A percentile compares a stretch with the other conserved stretches of the same genome.
These are phyloP conservation scores for Magnaporthiopsis rhizophila DNA, from an alignment of 2,329 filamentous ascomycete species.

Conservation along the genomic window DNA sequence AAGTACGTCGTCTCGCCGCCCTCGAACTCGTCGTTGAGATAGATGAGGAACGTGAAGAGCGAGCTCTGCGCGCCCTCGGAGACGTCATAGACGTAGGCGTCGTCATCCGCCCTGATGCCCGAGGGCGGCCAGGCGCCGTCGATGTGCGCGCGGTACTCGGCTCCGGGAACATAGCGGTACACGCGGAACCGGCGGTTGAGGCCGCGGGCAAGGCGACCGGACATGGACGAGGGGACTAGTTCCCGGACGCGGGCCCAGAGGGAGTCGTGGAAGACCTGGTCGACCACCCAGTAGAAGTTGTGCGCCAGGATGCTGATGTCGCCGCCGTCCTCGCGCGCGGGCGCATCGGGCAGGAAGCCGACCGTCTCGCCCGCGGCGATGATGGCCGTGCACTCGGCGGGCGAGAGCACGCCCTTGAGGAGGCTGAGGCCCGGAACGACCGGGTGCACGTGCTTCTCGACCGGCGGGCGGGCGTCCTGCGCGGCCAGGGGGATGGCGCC, in stretches of 20 bases:
- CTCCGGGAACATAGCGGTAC: constrained; percentile 64
- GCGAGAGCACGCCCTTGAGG: constrained; percentile 50
- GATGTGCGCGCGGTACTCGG: constrained; percentile 64
- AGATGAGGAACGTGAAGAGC: constrained; percentile 61
- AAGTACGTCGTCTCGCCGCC: constrained; percentile 67
- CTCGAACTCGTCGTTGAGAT: constrained; percentile 64
- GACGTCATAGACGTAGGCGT: constrained; percentile 56
- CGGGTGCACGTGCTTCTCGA: constrained; percentile 51
- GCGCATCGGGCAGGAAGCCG: constrained; percentile 60
- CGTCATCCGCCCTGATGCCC: constrained; percentile 43
- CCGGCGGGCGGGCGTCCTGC: constrained; percentile 24
- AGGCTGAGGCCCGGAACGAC: constrained; percentile 54
- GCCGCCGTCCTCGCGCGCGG: constrained; percentile 56
- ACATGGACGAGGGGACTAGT: constrained; percentile 47
- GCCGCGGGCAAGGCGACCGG: constrained; percentile 50
- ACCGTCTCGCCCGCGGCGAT: constrained; percentile 59
- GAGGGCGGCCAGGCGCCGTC: constrained; percentile 68
- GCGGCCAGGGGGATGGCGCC: constrained; percentile 45
- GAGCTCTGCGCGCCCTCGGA: constrained; percentile 57
- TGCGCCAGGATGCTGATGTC: constrained; percentile 60
- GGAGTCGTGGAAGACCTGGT: constrained; percentile 52
- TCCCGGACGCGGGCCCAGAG: constrained; percentile 54
- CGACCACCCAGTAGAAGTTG: constrained; percentile 68
- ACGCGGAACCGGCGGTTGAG: constrained; percentile 64
- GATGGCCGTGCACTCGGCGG: constrained; percentile 56